Evolutionary conservation across 2,329 filamentous ascomycete genomes (phyloP).

Genomic region (Diaporthe aspalathi): DNA sequence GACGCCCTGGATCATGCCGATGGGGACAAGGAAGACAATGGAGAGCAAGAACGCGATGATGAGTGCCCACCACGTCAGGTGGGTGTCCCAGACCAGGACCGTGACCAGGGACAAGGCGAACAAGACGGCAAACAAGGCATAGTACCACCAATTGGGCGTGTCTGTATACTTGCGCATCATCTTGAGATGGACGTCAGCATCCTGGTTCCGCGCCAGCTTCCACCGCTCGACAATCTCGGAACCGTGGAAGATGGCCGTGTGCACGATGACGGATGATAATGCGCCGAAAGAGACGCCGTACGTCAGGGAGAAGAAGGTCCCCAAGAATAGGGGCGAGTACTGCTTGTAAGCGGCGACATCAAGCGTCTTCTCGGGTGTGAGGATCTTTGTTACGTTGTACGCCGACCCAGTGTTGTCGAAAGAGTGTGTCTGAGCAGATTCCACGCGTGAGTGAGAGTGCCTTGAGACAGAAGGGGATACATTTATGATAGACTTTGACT

Average conservation of each 20-base stretch:
- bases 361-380: conserved; percentile 30
- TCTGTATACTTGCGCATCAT: conserved; percentile 40
- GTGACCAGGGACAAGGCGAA: conserved; percentile 38
- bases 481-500: not conserved
- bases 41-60: conserved; percentile 45
- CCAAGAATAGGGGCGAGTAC: conserved; percentile 35
- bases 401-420: conserved; percentile 31
- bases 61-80: conserved; percentile 40
- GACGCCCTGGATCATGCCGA: conserved; percentile 50
- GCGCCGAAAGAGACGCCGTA: conserved; percentile 36
- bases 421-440: conserved; percentile 15
- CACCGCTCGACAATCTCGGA: conserved; percentile 43
- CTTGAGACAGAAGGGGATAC: too few relatives aligned
- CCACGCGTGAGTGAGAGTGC: not conserved
- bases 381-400: conserved; percentile 29
- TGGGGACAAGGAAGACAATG: conserved; percentile 47
- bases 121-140: conserved; percentile 33
- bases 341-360: conserved; percentile 34
- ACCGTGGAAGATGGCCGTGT: conserved; percentile 41
- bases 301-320: conserved; percentile 32
- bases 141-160: conserved; percentile 40
- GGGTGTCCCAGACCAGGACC: conserved; percentile 38
- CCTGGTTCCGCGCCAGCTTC: conserved; percentile 38
- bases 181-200: conserved; percentile 39
- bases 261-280: conserved; percentile 34